Evolutionary conservation across 179 eudicot species (phyloP).

Genomic region (Beta macrorhiza): DNA sequence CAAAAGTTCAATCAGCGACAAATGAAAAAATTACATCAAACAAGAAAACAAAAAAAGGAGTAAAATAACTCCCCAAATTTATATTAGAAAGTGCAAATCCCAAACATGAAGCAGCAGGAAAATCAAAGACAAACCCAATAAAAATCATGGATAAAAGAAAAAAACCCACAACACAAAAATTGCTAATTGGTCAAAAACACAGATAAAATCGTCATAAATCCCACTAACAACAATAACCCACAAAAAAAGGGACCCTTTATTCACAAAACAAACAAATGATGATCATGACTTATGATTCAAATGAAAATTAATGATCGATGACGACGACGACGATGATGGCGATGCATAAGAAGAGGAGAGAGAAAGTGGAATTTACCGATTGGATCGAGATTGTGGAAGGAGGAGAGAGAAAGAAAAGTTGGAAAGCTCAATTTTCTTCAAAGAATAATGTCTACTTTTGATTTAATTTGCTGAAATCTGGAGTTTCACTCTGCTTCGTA

Average conservation of each 20-base stretch:
- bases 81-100: not conserved
- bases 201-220: slow-evolving; percentile 9
- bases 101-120: not conserved
- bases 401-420: not conserved
- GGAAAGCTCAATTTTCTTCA: not conserved
- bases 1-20: not conserved
- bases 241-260: not conserved
- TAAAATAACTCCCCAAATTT: not conserved
- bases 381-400: not conserved
- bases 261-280: not conserved
- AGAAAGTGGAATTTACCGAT: slow-evolving; percentile 13
- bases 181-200: slow-evolving; percentile 2
- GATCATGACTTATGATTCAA: not conserved
- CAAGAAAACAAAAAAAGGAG: not conserved
- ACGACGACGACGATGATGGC: slow-evolving; percentile 6
- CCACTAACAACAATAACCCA: not conserved
- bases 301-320: slow-evolving; percentile 9
- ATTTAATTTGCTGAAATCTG: not conserved
- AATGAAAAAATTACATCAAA: not conserved
- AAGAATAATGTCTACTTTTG: not conserved
- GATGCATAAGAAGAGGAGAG: slow-evolving; percentile 7
- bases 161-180: not conserved
- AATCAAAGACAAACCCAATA: not conserved
- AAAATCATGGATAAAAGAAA: not conserved
- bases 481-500: slow-evolving; percentile 5